These are phyloP conservation scores for Pythium monospermum DNA, from an alignment of 352 stramenopile genomes.

Conservation along the genomic window DNA sequence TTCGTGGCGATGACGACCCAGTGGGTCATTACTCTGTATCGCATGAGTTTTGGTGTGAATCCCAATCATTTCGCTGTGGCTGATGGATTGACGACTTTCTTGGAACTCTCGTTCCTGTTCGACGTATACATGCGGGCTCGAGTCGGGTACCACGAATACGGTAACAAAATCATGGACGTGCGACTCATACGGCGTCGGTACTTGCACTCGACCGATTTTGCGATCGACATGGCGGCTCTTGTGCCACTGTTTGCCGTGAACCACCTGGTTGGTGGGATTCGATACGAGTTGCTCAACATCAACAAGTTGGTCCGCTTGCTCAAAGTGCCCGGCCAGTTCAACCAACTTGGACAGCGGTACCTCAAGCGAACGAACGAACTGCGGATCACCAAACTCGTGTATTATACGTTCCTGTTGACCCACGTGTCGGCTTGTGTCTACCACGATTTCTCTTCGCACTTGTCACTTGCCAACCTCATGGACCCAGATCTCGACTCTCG, in stretches of 20 bases:
- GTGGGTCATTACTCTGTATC: slow-evolving; percentile 33
- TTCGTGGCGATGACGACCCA: slow-evolving; percentile 42
- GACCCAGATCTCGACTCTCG: slow-evolving; percentile 8
- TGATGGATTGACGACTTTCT: slow-evolving; percentile 28
- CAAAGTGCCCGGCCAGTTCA: slow-evolving; percentile 42
- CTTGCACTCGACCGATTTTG: slow-evolving; percentile 30
- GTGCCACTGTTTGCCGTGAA: slow-evolving; percentile 40
- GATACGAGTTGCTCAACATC: slow-evolving; percentile 48
- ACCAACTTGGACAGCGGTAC: slow-evolving; percentile 38
- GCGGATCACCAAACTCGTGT: slow-evolving; percentile 40
- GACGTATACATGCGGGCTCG: slow-evolving; percentile 37
- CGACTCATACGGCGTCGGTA: slow-evolving; percentile 31
- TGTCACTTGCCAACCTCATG: slow-evolving; percentile 27
- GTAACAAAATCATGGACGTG: slow-evolving; percentile 51
- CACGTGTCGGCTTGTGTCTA: slow-evolving; percentile 47
- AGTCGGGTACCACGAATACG: slow-evolving; percentile 39
- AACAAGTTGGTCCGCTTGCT: slow-evolving; percentile 47
- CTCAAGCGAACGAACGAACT: slow-evolving; percentile 39
- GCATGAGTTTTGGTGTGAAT: slow-evolving; percentile 37
- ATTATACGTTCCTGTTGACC: slow-evolving; percentile 42
- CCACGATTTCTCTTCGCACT: slow-evolving; percentile 43
- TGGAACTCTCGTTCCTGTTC: slow-evolving; percentile 37
- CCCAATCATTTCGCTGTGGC: slow-evolving; percentile 11
- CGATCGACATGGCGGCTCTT: slow-evolving; percentile 33
- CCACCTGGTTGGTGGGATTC: slow-evolving; percentile 15